A percentile compares a stretch with the other conserved stretches of the same genome.
Conservation (phyloP, 164 flowering plant species). For the Warburgia ugandensis region DNA sequence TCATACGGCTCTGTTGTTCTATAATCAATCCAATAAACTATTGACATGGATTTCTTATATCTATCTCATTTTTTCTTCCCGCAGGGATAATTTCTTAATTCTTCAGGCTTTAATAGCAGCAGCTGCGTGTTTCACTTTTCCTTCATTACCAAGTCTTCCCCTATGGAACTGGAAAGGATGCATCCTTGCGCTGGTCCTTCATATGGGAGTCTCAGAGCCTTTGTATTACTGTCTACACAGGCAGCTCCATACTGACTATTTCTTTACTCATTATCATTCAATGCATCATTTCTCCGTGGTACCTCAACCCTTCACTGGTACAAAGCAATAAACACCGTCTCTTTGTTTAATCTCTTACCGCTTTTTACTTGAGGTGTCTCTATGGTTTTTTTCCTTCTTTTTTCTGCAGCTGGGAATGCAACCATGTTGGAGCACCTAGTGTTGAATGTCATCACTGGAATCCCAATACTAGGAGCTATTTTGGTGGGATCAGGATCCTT, state of each 20-base stretch:
- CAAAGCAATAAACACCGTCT: not conserved
- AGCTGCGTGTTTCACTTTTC: conserved; percentile 36
- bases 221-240: conserved; percentile 63
- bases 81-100: conserved; percentile 80
- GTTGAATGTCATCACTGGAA: conserved; percentile 34
- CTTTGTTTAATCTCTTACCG: not conserved
- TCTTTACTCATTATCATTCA: conserved; percentile 61
- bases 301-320: conserved; percentile 62
- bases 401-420: conserved; percentile 61
- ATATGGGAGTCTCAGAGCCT: conserved; percentile 70
- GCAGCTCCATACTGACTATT: conserved; percentile 29
- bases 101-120: conserved; percentile 56
- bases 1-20: no score
- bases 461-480: conserved; percentile 51
- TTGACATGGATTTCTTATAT: no score
- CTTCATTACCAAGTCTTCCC: conserved; percentile 39
- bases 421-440: conserved; percentile 68
- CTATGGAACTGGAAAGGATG: conserved; percentile 49
- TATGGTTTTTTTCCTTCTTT: not conserved
- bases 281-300: conserved; percentile 68
- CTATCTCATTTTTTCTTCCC: not conserved
- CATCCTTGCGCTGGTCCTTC: conserved; percentile 37
- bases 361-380: not conserved
- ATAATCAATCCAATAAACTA: no score
- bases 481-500: conserved; percentile 55